A percentile compares a stretch with the other conserved stretches of the same genome.
Conservation (phyloP, 306 rosid species). For the Vigna trinervia region DNA sequence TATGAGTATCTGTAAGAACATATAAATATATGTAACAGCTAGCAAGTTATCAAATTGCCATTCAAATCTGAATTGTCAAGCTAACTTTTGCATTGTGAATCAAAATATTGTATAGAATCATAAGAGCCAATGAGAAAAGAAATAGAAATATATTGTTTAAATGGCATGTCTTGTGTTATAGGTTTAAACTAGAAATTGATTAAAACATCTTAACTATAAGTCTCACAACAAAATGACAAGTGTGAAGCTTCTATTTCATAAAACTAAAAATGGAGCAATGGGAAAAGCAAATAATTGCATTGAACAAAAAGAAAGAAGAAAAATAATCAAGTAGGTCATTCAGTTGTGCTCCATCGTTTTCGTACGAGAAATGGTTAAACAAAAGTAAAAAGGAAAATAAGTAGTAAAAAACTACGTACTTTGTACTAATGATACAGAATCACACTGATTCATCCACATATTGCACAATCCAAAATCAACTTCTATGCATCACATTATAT, state of each 20-base stretch:
- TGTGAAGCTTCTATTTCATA: neutral
- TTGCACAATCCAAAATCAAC: neutral
- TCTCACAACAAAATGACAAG: neutral
- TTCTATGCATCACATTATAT: neutral
- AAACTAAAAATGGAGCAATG: neutral
- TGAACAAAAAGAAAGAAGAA: neutral
- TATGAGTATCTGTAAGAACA: slow-evolving; percentile 40
- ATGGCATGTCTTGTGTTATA: neutral
- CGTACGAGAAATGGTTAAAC: neutral
- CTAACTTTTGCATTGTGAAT: neutral
- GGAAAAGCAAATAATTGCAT: neutral
- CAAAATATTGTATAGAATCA: neutral
- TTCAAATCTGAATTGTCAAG: neutral
- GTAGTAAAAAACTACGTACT: neutral
- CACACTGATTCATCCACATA: neutral
- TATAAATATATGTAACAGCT: slow-evolving; percentile 15
- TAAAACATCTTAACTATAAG: neutral
- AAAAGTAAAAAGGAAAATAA: neutral
- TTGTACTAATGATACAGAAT: neutral
- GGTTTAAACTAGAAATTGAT: neutral
- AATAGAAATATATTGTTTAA: neutral
- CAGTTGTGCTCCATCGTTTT: neutral
- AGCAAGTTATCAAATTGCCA: slow-evolving; percentile 1
- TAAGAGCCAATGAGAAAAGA: neutral
- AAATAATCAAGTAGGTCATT: neutral